phyloP scores from a whole-genome alignment of 768 basidiomycete species.

The Cystofilobasidium bisporidii region DNA sequence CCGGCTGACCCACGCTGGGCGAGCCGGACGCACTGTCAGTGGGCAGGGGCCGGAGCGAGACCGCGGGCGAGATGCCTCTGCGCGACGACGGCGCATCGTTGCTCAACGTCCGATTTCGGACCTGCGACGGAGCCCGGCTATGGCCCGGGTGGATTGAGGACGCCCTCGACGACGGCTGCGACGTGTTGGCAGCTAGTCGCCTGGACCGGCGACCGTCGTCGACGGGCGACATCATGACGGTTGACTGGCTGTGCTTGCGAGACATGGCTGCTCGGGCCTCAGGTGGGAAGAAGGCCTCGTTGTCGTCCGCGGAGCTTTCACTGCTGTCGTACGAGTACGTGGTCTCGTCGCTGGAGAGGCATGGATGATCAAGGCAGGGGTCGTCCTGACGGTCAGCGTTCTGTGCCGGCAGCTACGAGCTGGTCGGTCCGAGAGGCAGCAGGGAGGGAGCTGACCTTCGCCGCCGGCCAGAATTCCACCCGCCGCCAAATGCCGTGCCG shows the following conservation, averaged over 20 bases:
- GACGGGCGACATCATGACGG: background rate
- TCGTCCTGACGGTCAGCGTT: background rate
- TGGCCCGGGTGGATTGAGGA: slow-evolving; percentile 1
- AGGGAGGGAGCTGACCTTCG: too few relatives aligned
- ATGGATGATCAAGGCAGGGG: background rate
- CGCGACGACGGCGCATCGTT: background rate
- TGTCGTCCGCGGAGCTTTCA: slow-evolving; percentile 6
- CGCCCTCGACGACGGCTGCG: background rate
- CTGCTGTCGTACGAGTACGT: background rate
- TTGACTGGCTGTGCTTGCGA: background rate
- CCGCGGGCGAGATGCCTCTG: slow-evolving; percentile 10
- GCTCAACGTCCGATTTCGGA: background rate
- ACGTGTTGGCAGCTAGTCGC: background rate
- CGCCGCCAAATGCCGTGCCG: background rate
- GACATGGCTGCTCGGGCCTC: background rate
- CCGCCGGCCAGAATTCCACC: background rate
- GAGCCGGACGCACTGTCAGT: background rate
- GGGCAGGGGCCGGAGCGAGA: slow-evolving; percentile 2
- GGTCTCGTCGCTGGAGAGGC: background rate
- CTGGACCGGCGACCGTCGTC: background rate
- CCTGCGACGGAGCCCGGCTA: background rate
- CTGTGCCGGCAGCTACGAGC: too few relatives aligned
- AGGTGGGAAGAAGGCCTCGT: background rate
- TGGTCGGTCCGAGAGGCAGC: background rate
- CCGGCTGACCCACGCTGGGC: background rate